These are phyloP conservation scores for Euphorbia peplus DNA, from an alignment of 345 rosid species.

Conservation along the genomic window DNA sequence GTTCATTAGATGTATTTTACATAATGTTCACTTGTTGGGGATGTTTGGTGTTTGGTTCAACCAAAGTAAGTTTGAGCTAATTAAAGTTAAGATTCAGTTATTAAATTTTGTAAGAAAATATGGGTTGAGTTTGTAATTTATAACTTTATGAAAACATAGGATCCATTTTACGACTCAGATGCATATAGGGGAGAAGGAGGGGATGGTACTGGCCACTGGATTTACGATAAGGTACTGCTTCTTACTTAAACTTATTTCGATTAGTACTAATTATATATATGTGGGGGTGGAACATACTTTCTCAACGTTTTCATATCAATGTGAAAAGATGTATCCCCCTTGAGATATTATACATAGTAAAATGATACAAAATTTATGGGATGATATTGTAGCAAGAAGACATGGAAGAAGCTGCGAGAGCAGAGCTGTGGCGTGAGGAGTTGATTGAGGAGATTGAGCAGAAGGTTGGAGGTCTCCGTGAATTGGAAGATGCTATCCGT, in stretches of 20 bases:
- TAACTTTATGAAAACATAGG: constrained; percentile 34
- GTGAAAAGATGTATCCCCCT: too few relatives aligned
- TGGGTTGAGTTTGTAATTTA: not conserved
- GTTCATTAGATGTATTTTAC: constrained; percentile 70
- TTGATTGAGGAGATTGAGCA: constrained; percentile 93
- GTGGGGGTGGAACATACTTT: too few relatives aligned
- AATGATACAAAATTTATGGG: too few relatives aligned
- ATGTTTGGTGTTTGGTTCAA: constrained; percentile 73
- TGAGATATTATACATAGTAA: too few relatives aligned
- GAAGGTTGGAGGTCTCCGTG: constrained; percentile 79
- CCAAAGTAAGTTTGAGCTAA: constrained; percentile 48
- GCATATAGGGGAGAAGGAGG: not conserved
- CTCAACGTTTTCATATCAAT: not conserved
- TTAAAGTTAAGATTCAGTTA: not conserved
- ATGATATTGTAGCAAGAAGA: constrained; percentile 67
- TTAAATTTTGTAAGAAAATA: too few relatives aligned
- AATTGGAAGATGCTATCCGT: constrained; percentile 75
- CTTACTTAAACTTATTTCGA: too few relatives aligned
- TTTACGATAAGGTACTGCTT: constrained; percentile 66
- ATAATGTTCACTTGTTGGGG: constrained; percentile 95
- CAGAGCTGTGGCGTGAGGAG: constrained; percentile 90
- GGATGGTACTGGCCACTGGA: constrained; percentile 51
- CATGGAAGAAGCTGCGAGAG: constrained; percentile 82
- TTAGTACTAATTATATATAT: too few relatives aligned
- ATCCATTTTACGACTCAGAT: constrained; percentile 91